These are phyloP conservation scores for Syncephalastrum monosporum DNA, from an alignment of 371 early-diverging fungal species.

Conservation along the genomic window DNA sequence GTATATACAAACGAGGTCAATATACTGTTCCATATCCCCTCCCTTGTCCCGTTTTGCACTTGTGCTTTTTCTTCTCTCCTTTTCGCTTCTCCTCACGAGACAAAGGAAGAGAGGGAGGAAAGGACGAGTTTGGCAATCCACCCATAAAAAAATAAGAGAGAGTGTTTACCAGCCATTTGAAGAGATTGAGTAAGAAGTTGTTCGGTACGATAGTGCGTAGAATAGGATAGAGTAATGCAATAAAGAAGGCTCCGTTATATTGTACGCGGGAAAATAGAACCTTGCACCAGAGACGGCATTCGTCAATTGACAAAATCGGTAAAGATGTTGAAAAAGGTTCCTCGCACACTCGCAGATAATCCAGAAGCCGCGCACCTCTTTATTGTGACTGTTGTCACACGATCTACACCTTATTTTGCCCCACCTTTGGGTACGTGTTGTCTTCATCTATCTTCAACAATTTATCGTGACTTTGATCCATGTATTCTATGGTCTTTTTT, in stretches of 20 bases:
- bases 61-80: background rate
- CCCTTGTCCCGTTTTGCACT: background rate
- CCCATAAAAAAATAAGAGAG: slow-evolving; percentile 1
- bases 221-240: slow-evolving; percentile 6
- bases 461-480: no score
- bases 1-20: background rate
- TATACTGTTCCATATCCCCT: background rate
- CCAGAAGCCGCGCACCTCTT: no score
- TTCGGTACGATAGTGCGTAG: background rate
- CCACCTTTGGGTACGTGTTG: no score
- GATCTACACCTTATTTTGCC: no score
- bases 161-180: slow-evolving; percentile 19
- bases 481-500: no score
- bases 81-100: no score
- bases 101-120: no score
- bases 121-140: background rate
- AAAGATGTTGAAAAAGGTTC: no score
- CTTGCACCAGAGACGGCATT: slow-evolving; percentile 10
- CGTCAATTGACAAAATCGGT: slow-evolving; percentile 4
- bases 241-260: slow-evolving; percentile 1
- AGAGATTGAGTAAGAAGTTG: background rate
- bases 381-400: no score
- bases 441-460: no score
- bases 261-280: slow-evolving; percentile 7
- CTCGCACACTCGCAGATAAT: no score